Evolutionary conservation across 495 filamentous ascomycete genomes (phyloP).

Genomic region (Haplographium delicatum): DNA sequence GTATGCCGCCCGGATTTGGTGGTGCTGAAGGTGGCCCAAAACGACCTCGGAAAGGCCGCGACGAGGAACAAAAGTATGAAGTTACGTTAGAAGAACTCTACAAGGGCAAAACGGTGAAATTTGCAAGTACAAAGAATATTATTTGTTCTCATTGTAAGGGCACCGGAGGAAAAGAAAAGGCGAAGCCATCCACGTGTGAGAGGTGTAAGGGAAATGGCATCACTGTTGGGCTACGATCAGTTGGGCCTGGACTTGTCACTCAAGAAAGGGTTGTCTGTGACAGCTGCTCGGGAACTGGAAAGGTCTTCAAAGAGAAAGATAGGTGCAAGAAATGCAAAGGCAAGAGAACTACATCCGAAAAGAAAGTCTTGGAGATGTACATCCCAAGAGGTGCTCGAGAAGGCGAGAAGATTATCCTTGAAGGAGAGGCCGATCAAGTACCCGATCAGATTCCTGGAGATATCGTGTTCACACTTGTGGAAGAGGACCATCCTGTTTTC

Average conservation of each 20-base stretch:
- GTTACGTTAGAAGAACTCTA: constrained; percentile 90
- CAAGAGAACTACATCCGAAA: constrained; percentile 69
- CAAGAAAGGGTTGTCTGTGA: constrained; percentile 68
- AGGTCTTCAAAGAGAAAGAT: constrained; percentile 87
- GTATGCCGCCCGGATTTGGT: constrained; percentile 34
- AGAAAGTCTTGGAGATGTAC: constrained; percentile 92
- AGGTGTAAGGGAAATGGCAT: constrained; percentile 73
- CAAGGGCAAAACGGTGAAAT: constrained; percentile 97
- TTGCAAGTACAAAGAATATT: constrained; percentile 87
- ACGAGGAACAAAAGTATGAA: constrained; percentile 86
- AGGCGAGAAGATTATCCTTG: constrained; percentile 83
- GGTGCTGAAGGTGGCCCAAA: constrained; percentile 43
- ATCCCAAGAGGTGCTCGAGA: constrained; percentile 85
- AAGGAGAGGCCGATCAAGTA: constrained; percentile 91
- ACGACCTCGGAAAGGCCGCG: constrained; percentile 64
- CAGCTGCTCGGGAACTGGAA: constrained; percentile 74
- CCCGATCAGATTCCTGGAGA: constrained; percentile 90
- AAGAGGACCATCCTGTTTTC: constrained; percentile 77
- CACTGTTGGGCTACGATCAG: constrained; percentile 63
- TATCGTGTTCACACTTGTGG: constrained; percentile 80
- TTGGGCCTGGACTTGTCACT: constrained; percentile 79
- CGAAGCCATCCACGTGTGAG: constrained; percentile 78
- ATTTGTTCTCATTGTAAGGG: constrained; percentile 85
- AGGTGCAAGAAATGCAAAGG: constrained; percentile 99
- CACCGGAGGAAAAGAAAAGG: constrained; percentile 84